Conservation (phyloP, 305 asterid genomes). For the Ilex paraguariensis region DNA sequence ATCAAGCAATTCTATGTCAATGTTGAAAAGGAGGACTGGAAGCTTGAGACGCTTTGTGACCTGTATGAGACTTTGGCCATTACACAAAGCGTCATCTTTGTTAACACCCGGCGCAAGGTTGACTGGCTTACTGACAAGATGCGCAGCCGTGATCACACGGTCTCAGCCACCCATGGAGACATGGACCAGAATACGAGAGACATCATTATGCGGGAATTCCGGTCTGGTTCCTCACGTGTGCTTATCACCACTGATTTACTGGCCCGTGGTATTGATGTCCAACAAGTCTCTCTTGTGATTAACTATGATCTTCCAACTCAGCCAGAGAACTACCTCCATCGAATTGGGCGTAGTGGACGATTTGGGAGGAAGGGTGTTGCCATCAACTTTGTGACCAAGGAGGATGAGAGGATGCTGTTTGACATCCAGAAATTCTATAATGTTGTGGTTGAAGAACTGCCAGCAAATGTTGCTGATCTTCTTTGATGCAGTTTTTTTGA, state of each 20-base stretch:
- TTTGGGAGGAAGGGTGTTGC: not conserved
- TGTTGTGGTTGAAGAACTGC: too few relatives aligned
- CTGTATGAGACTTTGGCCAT: not conserved
- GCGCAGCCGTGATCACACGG: constrained; percentile 17
- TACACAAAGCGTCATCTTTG: constrained; percentile 18
- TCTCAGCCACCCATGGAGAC: not conserved
- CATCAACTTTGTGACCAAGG: constrained; percentile 6
- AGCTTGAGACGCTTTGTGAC: too few relatives aligned
- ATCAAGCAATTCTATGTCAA: too few relatives aligned
- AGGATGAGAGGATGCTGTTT: constrained; percentile 4
- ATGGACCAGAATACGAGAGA: constrained; percentile 10
- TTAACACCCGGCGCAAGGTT: constrained; percentile 17
- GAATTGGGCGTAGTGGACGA: constrained; percentile 9
- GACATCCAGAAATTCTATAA: not conserved
- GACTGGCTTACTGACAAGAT: constrained; percentile 15
- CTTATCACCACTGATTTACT: constrained; percentile 15
- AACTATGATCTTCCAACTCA: constrained; percentile 9
- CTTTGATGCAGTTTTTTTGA: not conserved
- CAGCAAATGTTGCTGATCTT: not conserved
- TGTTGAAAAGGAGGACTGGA: too few relatives aligned
- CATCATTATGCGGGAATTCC: constrained; percentile 11
- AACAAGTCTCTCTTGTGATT: constrained; percentile 5
- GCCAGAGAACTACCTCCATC: constrained; percentile 8
- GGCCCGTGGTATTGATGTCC: constrained; percentile 4
- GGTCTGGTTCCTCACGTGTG: constrained; percentile 18